Conservation (phyloP, 805 yeast genomes). For the Teunomyces stri region DNA sequence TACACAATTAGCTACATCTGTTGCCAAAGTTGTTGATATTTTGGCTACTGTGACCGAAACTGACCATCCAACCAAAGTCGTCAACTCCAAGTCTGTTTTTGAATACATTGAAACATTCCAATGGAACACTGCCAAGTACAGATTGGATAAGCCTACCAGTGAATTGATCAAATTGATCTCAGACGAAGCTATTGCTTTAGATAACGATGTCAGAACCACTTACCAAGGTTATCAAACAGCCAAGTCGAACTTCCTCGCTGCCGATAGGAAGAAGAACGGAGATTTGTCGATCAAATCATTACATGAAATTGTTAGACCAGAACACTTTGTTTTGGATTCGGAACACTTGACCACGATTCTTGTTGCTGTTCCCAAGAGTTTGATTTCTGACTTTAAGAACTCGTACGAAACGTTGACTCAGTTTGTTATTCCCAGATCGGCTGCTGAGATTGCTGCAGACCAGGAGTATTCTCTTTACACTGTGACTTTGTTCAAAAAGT, state of each 20-base stretch:
- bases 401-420: conserved; percentile 73
- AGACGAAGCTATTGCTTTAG: conserved; percentile 77
- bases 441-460: conserved; percentile 67
- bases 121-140: conserved; percentile 87
- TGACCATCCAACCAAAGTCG: conserved; percentile 23
- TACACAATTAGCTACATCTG: conserved; percentile 66
- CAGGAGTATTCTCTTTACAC: conserved; percentile 69
- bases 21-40: conserved; percentile 75
- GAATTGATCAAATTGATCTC: conserved; percentile 70
- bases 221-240: conserved; percentile 76
- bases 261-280: conserved; percentile 91
- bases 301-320: conserved; percentile 81
- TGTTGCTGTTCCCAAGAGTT: conserved; percentile 78
- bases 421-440: conserved; percentile 92
- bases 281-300: conserved; percentile 87
- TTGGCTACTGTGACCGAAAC: conserved; percentile 43
- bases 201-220: conserved; percentile 78
- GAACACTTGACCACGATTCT: conserved; percentile 86
- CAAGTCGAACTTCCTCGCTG: conserved; percentile 77
- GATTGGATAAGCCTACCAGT: conserved; percentile 78
- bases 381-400: conserved; percentile 57
- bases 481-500: conserved; percentile 84
- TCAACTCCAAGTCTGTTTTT: conserved; percentile 49
- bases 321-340: conserved; percentile 79
- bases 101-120: conserved; percentile 71